These are phyloP conservation scores for Sporothrix variecibatus DNA, from an alignment of 2,329 filamentous ascomycete species.

Conservation along the genomic window DNA sequence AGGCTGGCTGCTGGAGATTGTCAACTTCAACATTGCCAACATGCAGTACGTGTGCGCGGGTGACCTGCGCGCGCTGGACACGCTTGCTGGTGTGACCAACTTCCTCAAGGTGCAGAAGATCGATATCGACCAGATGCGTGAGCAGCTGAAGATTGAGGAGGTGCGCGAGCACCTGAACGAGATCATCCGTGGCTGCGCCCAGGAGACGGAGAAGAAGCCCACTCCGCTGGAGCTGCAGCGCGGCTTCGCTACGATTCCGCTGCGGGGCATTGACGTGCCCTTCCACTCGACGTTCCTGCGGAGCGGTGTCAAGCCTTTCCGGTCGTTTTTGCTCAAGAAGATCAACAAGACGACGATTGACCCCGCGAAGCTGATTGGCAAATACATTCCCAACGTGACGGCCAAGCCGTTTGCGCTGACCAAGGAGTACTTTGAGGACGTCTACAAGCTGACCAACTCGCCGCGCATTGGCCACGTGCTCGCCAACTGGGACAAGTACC, in stretches of 20 bases:
- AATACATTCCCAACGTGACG: slow-evolving; percentile 99
- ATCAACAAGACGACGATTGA: slow-evolving; percentile 99
- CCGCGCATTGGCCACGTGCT: slow-evolving; percentile 75
- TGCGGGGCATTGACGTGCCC: slow-evolving; percentile 95
- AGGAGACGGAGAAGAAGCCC: slow-evolving; percentile 86
- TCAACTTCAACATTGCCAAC: slow-evolving; percentile 88
- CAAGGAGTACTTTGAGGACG: slow-evolving; percentile 99
- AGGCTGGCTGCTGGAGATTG: slow-evolving; percentile 95
- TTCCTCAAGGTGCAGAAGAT: slow-evolving; percentile 96
- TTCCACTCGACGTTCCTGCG: slow-evolving; percentile 99
- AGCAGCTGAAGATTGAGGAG: slow-evolving; percentile 82
- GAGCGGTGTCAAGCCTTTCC: slow-evolving; percentile 98
- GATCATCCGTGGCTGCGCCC: slow-evolving; percentile 86
- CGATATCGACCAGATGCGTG: slow-evolving; percentile 90
- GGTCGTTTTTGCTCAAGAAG: slow-evolving; percentile 98
- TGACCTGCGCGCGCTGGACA: slow-evolving; percentile 70
- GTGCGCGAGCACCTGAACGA: slow-evolving; percentile 86
- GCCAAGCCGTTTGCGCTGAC: slow-evolving; percentile 93
- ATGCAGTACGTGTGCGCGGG: slow-evolving; percentile 75
- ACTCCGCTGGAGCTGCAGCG: slow-evolving; percentile 86
- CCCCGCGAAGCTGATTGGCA: slow-evolving; percentile 92
- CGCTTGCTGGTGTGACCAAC: slow-evolving; percentile 80
- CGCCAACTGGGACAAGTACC: slow-evolving; percentile 82
- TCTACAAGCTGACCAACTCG: slow-evolving; percentile 89
- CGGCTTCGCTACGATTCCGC: slow-evolving; percentile 94